Percentiles rank a stretch among this genome's conserved stretches.
Conservation (phyloP, 1,284 basidiomycete species). For the Heterobasidion annosum region DNA sequence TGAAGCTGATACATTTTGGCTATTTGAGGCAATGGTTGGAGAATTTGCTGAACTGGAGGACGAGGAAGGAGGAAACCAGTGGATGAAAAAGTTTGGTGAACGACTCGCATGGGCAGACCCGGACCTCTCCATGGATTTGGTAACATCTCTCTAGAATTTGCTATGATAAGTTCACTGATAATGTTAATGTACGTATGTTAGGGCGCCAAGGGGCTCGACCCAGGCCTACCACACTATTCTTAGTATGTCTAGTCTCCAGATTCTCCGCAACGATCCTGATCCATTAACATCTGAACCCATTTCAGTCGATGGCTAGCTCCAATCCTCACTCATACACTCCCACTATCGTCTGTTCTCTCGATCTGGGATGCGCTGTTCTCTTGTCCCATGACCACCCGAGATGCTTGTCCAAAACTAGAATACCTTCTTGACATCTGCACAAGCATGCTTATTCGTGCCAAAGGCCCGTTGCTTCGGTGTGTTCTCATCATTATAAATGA, state of each 20-base stretch:
- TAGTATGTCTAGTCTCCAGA: conserved; percentile 42
- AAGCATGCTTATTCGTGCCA: conserved; percentile 54
- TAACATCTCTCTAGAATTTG: conserved; percentile 22
- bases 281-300: not conserved
- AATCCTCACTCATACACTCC: conserved; percentile 61
- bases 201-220: conserved; percentile 59
- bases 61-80: conserved; percentile 46
- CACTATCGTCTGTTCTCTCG: conserved; percentile 46
- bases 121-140: conserved; percentile 54
- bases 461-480: conserved; percentile 46
- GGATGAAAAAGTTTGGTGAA: conserved; percentile 57
- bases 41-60: conserved; percentile 68
- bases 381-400: conserved; percentile 41
- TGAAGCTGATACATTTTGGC: conserved; percentile 76
- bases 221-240: conserved; percentile 69
- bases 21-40: conserved; percentile 64
- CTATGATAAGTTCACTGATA: not conserved
- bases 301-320: conserved; percentile 70
- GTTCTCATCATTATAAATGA: conserved; percentile 11
- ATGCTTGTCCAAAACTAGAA: conserved; percentile 54
- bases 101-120: conserved; percentile 56
- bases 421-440: conserved; percentile 59
- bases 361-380: conserved; percentile 69
- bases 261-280: not conserved
- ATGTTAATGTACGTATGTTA: conserved; percentile 13